These are phyloP conservation scores for Miscanthus sacchariflorus DNA, from an alignment of 202 grass and related monocot genomes.

Conservation along the genomic window DNA sequence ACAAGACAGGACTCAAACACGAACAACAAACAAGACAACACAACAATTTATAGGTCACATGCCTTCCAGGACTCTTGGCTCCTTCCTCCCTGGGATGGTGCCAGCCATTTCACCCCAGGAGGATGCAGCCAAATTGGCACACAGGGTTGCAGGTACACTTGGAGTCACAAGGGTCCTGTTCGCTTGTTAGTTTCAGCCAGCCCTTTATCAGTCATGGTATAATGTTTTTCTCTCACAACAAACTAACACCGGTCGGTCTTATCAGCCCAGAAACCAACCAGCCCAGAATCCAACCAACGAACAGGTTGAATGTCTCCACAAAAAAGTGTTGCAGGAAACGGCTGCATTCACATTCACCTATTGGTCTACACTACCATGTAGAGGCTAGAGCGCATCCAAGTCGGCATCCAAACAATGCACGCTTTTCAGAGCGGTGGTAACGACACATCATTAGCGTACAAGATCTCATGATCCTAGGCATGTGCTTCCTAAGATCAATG, in stretches of 20 bases:
- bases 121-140: conserved; percentile 39
- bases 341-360: conserved; percentile 34
- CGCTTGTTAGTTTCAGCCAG: no score
- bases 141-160: conserved; percentile 34
- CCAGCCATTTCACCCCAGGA: conserved; percentile 34
- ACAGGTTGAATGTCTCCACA: background rate
- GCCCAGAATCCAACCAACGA: no score
- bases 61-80: conserved; percentile 48
- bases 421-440: conserved; percentile 19
- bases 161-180: conserved; percentile 46
- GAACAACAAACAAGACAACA: conserved; percentile 25
- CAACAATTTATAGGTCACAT: conserved; percentile 54
- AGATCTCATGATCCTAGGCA: conserved; percentile 47
- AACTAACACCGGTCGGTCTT: no score
- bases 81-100: conserved; percentile 31
- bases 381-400: conserved; percentile 16
- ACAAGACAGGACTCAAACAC: conserved; percentile 26
- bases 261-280: no score
- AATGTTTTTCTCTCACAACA: no score
- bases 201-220: no score
- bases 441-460: conserved; percentile 43
- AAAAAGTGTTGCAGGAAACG: conserved; percentile 34
- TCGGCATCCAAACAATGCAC: conserved; percentile 6
- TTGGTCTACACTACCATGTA: background rate
- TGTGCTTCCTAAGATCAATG: conserved; percentile 44